phyloP scores from a whole-genome alignment of 495 filamentous ascomycete genomes.

The Entonaema liquescens region DNA sequence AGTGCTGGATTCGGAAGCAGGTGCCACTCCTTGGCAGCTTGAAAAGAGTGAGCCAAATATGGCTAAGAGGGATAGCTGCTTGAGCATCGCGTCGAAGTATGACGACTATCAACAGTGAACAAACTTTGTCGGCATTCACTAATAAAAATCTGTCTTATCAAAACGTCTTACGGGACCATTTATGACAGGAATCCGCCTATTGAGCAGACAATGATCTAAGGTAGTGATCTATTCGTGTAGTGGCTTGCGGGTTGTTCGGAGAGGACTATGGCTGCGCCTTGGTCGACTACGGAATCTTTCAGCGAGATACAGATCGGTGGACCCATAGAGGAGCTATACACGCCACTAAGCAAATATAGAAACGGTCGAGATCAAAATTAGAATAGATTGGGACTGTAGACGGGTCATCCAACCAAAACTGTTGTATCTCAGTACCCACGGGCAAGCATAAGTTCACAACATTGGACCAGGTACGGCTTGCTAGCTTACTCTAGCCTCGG shows the following conservation, averaged over 20 bases:
- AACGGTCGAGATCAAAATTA: background rate
- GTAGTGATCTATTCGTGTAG: background rate
- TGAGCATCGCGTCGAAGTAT: background rate
- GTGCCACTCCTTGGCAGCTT: background rate
- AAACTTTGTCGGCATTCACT: background rate
- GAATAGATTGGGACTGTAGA: background rate
- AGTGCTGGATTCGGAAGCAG: background rate
- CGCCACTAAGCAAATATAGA: background rate
- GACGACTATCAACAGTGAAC: background rate
- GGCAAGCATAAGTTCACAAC: background rate
- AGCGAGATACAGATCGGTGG: background rate
- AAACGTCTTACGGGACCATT: background rate
- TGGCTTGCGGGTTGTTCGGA: background rate
- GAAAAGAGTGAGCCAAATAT: background rate
- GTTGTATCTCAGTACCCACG: background rate
- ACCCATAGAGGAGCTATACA: background rate
- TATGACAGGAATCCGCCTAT: background rate
- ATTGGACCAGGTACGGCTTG: background rate
- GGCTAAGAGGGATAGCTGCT: background rate
- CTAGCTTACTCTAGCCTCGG: background rate
- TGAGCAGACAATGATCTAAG: background rate
- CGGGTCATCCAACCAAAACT: background rate
- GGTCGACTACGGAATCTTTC: background rate
- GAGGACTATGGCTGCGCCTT: background rate
- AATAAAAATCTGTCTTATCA: background rate